A percentile compares a stretch with the other conserved stretches of the same genome.
These are phyloP conservation scores for Kazachstania sp. DNA, from an alignment of 1,139 yeast species.

Conservation along the genomic window DNA sequence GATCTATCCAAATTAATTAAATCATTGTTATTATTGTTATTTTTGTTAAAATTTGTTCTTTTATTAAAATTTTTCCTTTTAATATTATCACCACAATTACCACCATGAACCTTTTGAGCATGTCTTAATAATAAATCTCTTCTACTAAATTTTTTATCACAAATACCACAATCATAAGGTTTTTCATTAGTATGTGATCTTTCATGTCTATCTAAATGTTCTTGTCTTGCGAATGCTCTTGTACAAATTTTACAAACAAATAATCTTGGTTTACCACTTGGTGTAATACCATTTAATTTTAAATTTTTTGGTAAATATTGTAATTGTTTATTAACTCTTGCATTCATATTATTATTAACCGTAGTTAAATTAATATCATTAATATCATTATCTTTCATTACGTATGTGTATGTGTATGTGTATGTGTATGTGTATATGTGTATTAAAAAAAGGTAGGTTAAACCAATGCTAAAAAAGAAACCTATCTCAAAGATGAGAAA, in stretches of 20 bases:
- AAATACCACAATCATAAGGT: slow-evolving; percentile 71
- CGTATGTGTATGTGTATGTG: too few relatives aligned
- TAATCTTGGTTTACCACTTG: slow-evolving; percentile 68
- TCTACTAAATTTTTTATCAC: slow-evolving; percentile 63
- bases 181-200: slow-evolving; percentile 78
- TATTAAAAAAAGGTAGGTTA: too few relatives aligned
- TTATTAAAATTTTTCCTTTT: not conserved
- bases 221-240: slow-evolving; percentile 72
- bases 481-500: too few relatives aligned
- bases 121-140: slow-evolving; percentile 66
- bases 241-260: slow-evolving; percentile 67
- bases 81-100: slow-evolving; percentile 26
- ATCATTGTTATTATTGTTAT: slow-evolving; percentile 6
- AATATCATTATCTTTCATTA: not conserved
- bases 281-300: slow-evolving; percentile 41
- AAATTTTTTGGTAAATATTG: slow-evolving; percentile 32
- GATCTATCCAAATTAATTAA: slow-evolving; percentile 7
- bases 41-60: not conserved
- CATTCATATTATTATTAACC: slow-evolving; percentile 31
- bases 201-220: slow-evolving; percentile 67
- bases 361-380: not conserved
- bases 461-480: too few relatives aligned
- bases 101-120: slow-evolving; percentile 65
- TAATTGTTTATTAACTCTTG: slow-evolving; percentile 30
- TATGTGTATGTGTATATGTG: too few relatives aligned